phyloP scores from a whole-genome alignment of 108 stramenopile species.

The Skeletonema marinoi region DNA sequence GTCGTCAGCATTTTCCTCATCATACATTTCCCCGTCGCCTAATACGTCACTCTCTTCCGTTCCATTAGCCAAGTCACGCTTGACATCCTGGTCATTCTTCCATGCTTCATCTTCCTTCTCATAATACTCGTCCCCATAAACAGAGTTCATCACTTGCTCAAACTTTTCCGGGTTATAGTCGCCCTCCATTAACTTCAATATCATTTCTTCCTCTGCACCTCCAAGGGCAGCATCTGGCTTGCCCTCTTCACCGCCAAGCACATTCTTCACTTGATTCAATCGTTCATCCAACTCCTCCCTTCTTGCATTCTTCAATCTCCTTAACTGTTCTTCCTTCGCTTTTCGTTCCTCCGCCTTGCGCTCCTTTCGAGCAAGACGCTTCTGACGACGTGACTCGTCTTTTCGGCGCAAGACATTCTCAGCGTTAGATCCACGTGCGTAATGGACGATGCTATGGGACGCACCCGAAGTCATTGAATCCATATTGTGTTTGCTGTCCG shows the following conservation, averaged over 20 bases:
- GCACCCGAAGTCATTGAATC: slow-evolving; percentile 55
- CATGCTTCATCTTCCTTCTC: slow-evolving; percentile 78
- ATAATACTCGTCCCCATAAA: slow-evolving; percentile 94
- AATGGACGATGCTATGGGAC: slow-evolving; percentile 70
- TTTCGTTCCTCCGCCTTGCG: slow-evolving; percentile 94
- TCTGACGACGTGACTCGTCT: slow-evolving; percentile 90
- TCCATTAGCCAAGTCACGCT: slow-evolving; percentile 49
- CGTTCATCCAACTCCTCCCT: slow-evolving; percentile 87
- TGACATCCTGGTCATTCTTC: slow-evolving; percentile 69
- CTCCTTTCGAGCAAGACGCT: slow-evolving; percentile 87
- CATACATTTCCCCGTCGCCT: slow-evolving; percentile 65
- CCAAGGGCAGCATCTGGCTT: slow-evolving; percentile 2
- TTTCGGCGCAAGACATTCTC: slow-evolving; percentile 85
- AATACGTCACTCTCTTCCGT: slow-evolving; percentile 53
- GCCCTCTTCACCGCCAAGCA: slow-evolving; percentile 51
- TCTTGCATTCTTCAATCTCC: slow-evolving; percentile 96
- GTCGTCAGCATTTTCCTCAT: slow-evolving; percentile 63
- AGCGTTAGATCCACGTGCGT: slow-evolving; percentile 68
- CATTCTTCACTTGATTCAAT: slow-evolving; percentile 80
- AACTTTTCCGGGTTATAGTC: slow-evolving; percentile 94
- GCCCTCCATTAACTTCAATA: slow-evolving; percentile 86
- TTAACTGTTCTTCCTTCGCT: slow-evolving; percentile 92
- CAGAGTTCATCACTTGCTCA: slow-evolving; percentile 76
- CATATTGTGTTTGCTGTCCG: slow-evolving; percentile 21
- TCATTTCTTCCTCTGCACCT: slow-evolving; percentile 60